These are phyloP conservation scores for Notholithocarpus densiflorus DNA, from an alignment of 306 rosid species.

Conservation along the genomic window DNA sequence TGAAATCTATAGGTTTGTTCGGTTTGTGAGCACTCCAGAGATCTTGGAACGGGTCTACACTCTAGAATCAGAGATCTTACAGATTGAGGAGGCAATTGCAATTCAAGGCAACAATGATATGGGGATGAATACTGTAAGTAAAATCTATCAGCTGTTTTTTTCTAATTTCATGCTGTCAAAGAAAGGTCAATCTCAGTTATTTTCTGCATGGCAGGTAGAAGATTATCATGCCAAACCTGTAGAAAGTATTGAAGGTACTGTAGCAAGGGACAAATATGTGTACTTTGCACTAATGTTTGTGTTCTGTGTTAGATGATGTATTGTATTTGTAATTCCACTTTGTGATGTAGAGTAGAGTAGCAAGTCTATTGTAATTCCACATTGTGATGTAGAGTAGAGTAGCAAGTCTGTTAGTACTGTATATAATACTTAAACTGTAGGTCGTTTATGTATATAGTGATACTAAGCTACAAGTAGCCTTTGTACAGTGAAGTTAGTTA, in stretches of 20 bases:
- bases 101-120: slow-evolving; percentile 81
- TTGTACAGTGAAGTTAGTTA: no score
- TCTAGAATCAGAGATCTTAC: slow-evolving; percentile 80
- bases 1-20: slow-evolving; percentile 73
- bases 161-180: neutral
- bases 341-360: no score
- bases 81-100: slow-evolving; percentile 90
- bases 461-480: no score
- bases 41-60: slow-evolving; percentile 87
- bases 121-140: slow-evolving; percentile 57
- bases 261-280: slow-evolving; percentile 14
- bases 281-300: neutral
- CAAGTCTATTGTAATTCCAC: no score
- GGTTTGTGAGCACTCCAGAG: slow-evolving; percentile 96
- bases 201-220: slow-evolving; percentile 57
- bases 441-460: no score
- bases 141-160: slow-evolving; percentile 10
- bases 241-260: slow-evolving; percentile 61
- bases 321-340: no score
- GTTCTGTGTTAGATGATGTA: neutral
- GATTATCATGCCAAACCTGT: slow-evolving; percentile 59
- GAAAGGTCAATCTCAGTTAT: slow-evolving; percentile 24
- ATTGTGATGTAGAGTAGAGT: no score
- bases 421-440: no score
- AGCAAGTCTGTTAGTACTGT: no score